Percentiles rank a stretch among this genome's conserved stretches.
These are phyloP conservation scores for Aspergillus ibericus DNA, from an alignment of 2,329 filamentous ascomycete species.

Conservation along the genomic window DNA sequence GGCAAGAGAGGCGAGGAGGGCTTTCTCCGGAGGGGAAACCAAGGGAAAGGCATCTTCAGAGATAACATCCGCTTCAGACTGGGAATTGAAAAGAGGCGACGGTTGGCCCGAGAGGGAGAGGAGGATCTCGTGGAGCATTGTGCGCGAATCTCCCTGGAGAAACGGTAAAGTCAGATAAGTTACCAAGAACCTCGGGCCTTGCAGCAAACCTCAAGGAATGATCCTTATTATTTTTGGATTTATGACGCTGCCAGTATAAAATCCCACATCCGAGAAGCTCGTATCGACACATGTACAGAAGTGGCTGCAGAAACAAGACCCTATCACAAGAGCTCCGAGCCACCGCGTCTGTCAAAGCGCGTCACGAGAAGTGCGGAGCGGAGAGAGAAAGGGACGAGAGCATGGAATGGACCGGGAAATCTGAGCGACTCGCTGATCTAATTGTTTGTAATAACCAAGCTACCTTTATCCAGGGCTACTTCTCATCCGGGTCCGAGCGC, in stretches of 20 bases:
- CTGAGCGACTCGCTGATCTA: too few relatives aligned
- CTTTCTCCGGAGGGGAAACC: constrained; percentile 75
- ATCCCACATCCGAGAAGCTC: constrained; percentile 46
- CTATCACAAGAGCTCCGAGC: neutral
- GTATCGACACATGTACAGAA: constrained; percentile 47
- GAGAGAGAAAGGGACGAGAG: neutral
- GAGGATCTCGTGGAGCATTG: constrained; percentile 97
- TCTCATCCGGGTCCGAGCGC: neutral
- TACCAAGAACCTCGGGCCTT: neutral
- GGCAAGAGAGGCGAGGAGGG: constrained; percentile 74
- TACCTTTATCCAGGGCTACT: neutral
- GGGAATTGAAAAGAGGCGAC: constrained; percentile 74
- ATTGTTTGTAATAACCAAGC: neutral
- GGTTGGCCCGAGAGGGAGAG: constrained; percentile 93
- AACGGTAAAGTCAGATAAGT: constrained; percentile 10
- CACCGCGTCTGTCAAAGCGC: constrained; percentile 9
- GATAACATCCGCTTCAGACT: constrained; percentile 50
- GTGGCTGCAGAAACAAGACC: constrained; percentile 1
- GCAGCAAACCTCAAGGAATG: constrained; percentile 26
- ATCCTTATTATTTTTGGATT: constrained; percentile 25
- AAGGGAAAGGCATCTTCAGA: constrained; percentile 52
- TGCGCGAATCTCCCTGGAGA: constrained; percentile 27
- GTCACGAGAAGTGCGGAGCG: constrained; percentile 7
- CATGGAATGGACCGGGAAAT: neutral
- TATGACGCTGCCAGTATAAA: constrained; percentile 43